Conservation (phyloP, 2,329 filamentous ascomycete genomes). For the Sporothrix mexicana region DNA sequence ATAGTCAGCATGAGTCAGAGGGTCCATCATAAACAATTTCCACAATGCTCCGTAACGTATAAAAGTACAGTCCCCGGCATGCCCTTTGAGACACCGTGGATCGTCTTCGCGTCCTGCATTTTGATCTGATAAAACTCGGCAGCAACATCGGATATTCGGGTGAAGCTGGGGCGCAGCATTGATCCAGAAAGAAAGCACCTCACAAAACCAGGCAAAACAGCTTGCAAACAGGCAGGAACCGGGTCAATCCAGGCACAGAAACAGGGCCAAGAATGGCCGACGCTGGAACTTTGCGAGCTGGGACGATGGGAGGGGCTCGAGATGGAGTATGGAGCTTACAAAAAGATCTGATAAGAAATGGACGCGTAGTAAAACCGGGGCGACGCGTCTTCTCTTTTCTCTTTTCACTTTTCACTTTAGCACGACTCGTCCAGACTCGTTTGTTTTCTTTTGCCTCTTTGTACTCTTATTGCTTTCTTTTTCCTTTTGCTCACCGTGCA, state of each 20-base stretch:
- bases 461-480: background rate
- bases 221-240: background rate
- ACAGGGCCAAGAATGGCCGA: background rate
- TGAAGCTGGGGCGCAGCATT: background rate
- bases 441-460: background rate
- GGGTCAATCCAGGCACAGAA: background rate
- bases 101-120: slow-evolving; percentile 19
- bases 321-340: background rate
- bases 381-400: slow-evolving; percentile 20
- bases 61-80: background rate
- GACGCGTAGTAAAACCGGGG: background rate
- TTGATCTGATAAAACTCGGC: slow-evolving; percentile 34
- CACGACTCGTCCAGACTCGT: background rate
- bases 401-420: background rate
- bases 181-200: background rate
- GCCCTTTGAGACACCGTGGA: background rate
- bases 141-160: slow-evolving; percentile 27
- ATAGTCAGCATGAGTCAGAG: slow-evolving; percentile 29
- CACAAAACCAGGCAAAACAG: background rate
- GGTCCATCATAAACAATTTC: background rate
- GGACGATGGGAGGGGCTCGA: background rate
- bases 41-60: background rate
- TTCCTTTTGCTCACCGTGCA: background rate
- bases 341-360: slow-evolving; percentile 34
- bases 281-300: background rate